These are phyloP conservation scores for Sugiyamaella grinbergsii DNA, from an alignment of 1,139 yeast species.

Conservation along the genomic window DNA sequence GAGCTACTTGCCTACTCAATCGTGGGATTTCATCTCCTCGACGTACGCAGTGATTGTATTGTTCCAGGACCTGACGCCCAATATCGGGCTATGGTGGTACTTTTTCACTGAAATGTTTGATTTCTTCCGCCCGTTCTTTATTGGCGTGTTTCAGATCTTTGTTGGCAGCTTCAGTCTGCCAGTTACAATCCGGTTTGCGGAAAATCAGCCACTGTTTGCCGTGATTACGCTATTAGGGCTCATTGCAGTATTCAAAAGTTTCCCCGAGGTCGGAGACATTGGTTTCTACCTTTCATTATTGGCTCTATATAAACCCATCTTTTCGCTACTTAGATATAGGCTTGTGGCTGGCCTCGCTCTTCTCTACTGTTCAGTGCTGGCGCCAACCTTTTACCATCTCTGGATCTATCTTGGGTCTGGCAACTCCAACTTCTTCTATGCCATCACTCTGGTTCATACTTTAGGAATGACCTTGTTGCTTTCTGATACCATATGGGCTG, in stretches of 20 bases:
- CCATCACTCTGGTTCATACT: constrained; percentile 82
- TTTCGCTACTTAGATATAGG: constrained; percentile 47
- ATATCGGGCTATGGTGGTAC: constrained; percentile 98
- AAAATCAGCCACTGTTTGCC: constrained; percentile 59
- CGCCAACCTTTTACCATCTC: constrained; percentile 88
- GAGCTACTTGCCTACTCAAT: constrained; percentile 49
- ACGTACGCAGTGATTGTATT: constrained; percentile 64
- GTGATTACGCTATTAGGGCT: constrained; percentile 64
- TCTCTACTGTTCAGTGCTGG: constrained; percentile 57
- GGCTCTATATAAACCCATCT: constrained; percentile 55
- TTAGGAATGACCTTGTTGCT: constrained; percentile 68
- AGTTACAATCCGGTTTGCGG: constrained; percentile 62
- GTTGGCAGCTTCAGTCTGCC: constrained; percentile 71
- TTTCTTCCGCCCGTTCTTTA: constrained; percentile 79
- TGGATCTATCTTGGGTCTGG: constrained; percentile 97
- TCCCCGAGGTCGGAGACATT: constrained; percentile 85
- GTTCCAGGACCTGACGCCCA: constrained; percentile 74
- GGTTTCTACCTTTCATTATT: constrained; percentile 67
- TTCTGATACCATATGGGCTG: constrained; percentile 83
- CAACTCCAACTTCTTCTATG: constrained; percentile 93
- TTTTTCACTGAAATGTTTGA: constrained; percentile 94
- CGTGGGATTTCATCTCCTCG: constrained; percentile 58
- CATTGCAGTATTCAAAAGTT: constrained; percentile 74
- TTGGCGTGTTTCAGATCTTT: constrained; percentile 80
- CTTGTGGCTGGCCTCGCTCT: constrained; percentile 49